Evolutionary conservation across 75 land plant genomes (phyloP).

Genomic region (Picea sitchensis): DNA sequence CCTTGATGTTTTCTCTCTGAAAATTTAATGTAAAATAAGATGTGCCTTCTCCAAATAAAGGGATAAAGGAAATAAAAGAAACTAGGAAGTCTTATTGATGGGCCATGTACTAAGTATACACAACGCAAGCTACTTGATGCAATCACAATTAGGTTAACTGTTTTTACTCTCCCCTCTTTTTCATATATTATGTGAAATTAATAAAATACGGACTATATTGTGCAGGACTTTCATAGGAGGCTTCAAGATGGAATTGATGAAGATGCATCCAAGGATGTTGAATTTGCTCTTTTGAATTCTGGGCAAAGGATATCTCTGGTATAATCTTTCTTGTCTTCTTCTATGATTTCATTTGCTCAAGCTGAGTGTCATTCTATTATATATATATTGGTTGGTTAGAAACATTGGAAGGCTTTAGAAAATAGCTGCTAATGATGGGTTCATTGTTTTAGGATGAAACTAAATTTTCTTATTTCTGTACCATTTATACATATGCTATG

Average conservation of each 20-base stretch:
- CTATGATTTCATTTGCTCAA: background rate
- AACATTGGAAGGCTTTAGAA: background rate
- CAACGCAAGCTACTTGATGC: background rate
- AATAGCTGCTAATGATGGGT: background rate
- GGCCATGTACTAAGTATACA: background rate
- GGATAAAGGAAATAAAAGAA: too few species aligned
- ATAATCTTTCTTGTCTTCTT: constrained; percentile 15
- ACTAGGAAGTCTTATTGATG: too few species aligned
- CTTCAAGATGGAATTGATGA: constrained; percentile 64
- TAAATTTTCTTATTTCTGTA: constrained; percentile 2
- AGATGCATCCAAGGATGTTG: constrained; percentile 27
- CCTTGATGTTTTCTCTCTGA: too few species aligned
- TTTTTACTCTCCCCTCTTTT: too few species aligned
- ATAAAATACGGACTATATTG: background rate
- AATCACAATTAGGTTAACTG: background rate
- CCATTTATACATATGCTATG: background rate
- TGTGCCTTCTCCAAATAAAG: too few species aligned
- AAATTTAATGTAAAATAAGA: too few species aligned
- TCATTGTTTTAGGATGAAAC: background rate
- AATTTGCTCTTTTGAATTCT: constrained; percentile 32
- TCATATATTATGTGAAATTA: background rate
- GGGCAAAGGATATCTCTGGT: constrained; percentile 68
- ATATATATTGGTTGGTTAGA: background rate
- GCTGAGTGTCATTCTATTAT: background rate
- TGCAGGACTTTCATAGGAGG: constrained; percentile 71